Percentiles rank a stretch among this genome's conserved stretches.
These are phyloP conservation scores for Pythium aphanidermatum DNA, from an alignment of 352 stramenopile species.

Conservation along the genomic window DNA sequence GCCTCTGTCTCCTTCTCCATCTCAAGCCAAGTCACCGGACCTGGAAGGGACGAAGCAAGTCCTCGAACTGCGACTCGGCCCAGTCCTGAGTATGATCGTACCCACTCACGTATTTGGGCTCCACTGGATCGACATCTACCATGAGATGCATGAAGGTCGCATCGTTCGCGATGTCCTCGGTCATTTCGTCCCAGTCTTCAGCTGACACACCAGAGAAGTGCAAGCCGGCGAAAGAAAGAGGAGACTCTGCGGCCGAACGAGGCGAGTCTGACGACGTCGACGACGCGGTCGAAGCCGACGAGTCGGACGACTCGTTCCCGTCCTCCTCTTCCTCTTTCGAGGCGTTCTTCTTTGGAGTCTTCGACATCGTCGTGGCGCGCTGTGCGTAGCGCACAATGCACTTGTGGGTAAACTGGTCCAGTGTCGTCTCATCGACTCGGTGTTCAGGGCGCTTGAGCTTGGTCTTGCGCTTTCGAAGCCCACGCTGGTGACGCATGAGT, in stretches of 20 bases:
- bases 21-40: too few relatives aligned
- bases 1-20: too few relatives aligned
- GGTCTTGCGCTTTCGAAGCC: conserved; percentile 59
- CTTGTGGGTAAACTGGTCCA: conserved; percentile 17
- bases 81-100: conserved; percentile 8
- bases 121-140: conserved; percentile 11
- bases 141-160: conserved; percentile 16
- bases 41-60: conserved; percentile 9
- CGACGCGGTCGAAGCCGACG: neutral
- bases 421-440: conserved; percentile 8
- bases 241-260: conserved; percentile 1
- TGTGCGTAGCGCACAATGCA: conserved; percentile 12
- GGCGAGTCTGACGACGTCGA: conserved; percentile 1
- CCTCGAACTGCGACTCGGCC: conserved; percentile 11
- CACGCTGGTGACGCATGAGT: conserved; percentile 58
- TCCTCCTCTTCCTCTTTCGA: neutral
- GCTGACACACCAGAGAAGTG: neutral
- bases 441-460: conserved; percentile 4
- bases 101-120: conserved; percentile 2
- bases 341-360: neutral
- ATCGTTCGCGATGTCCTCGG: conserved; percentile 14
- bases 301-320: neutral
- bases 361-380: neutral
- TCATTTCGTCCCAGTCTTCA: conserved; percentile 11
- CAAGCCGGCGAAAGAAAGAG: neutral